A percentile compares a stretch with the other conserved stretches of the same genome.
phyloP scores from a whole-genome alignment of 2,329 filamentous ascomycete genomes.

The Hyphodiscus sp. region DNA sequence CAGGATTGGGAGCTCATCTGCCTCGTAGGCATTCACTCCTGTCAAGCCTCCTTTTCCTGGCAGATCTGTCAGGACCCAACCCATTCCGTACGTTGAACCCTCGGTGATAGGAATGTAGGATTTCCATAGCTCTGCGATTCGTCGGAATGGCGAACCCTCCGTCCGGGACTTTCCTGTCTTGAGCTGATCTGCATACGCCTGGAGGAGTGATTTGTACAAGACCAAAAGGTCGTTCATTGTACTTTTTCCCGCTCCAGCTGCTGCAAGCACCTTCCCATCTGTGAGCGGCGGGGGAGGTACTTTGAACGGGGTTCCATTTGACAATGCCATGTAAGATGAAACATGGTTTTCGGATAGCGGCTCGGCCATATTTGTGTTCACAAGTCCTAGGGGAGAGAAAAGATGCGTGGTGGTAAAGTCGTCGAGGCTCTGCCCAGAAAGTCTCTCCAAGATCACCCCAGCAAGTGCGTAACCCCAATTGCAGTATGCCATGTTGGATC shows the following conservation, averaged over 20 bases:
- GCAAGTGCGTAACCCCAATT: constrained; percentile 6
- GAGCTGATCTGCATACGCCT: constrained; percentile 9
- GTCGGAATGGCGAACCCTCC: constrained; percentile 15
- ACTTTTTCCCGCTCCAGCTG: constrained; percentile 15
- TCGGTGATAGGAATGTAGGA: neutral
- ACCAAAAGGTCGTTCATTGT: constrained; percentile 22
- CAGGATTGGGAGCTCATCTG: constrained; percentile 2
- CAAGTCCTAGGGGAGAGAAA: constrained; percentile 7
- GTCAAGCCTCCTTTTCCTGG: constrained; percentile 11
- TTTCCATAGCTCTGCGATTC: constrained; percentile 7
- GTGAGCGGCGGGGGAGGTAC: constrained; percentile 5
- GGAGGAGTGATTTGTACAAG: constrained; percentile 20
- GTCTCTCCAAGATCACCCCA: constrained; percentile 3
- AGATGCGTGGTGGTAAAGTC: neutral
- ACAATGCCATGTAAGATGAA: constrained; percentile 12
- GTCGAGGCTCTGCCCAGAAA: constrained; percentile 1
- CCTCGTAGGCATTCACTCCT: constrained; percentile 5
- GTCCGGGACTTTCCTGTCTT: constrained; percentile 1
- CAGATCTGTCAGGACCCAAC: constrained; percentile 22
- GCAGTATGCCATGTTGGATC: constrained; percentile 5
- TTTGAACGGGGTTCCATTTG: constrained; percentile 10
- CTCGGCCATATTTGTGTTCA: neutral
- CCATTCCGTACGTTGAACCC: constrained; percentile 18
- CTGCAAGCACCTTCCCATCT: constrained; percentile 11
- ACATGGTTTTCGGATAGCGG: constrained; percentile 18